Conservation (phyloP, 352 stramenopile genomes). For the Pythium aphanidermatum region DNA sequence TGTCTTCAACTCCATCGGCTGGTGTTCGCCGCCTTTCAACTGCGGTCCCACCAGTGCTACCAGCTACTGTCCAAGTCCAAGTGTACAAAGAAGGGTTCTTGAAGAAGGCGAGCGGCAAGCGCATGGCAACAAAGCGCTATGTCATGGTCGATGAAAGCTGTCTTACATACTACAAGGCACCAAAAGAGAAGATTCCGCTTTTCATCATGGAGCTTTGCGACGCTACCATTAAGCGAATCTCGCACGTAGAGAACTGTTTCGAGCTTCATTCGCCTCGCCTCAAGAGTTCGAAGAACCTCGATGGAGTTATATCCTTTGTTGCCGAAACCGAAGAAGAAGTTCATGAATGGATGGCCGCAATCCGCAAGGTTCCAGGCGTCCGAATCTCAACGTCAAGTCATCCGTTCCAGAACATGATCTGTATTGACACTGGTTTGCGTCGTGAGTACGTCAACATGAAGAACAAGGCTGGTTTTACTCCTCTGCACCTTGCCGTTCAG, state of each 20-base stretch:
- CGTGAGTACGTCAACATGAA: constrained; percentile 85
- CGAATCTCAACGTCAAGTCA: constrained; percentile 62
- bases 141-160: constrained; percentile 84
- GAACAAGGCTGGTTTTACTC: constrained; percentile 80
- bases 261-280: constrained; percentile 79
- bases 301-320: constrained; percentile 81
- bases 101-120: constrained; percentile 75
- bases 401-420: constrained; percentile 88
- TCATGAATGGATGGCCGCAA: constrained; percentile 84
- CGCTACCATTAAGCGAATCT: constrained; percentile 74
- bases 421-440: constrained; percentile 73
- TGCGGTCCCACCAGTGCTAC: constrained; percentile 48
- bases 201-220: constrained; percentile 83
- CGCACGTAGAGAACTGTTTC: constrained; percentile 81
- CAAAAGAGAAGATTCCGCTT: constrained; percentile 79
- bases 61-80: constrained; percentile 62
- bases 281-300: constrained; percentile 77
- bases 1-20: constrained; percentile 42
- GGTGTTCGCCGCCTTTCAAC: constrained; percentile 39
- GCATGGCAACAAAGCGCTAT: constrained; percentile 82
- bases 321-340: constrained; percentile 78
- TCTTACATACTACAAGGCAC: constrained; percentile 81
- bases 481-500: constrained; percentile 74
- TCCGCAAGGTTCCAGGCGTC: constrained; percentile 78
- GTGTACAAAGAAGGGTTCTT: constrained; percentile 82